Base-by-base conservation (phyloP, 139 green algal genomes). In the Astrephomene gubernaculifera region DNA sequence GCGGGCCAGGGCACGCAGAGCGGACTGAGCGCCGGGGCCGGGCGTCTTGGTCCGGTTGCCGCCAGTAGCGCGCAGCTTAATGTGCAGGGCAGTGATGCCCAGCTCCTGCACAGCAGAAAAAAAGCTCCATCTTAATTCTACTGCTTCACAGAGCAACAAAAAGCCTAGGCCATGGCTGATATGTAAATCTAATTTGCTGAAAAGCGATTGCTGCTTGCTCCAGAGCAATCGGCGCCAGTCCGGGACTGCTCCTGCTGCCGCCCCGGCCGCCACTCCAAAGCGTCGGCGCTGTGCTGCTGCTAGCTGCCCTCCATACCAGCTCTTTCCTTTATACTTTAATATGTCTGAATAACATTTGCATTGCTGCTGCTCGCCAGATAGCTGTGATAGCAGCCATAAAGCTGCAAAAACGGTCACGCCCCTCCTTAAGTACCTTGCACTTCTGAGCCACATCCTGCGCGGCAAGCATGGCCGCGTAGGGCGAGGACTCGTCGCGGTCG, bases 41-140 rank as follows among this genome's bases (percentile, higher is more conserved):
- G 98, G 97, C 53, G 96, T 99, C 96, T 99, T 99, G 86, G 98
- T 99, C 90, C 97, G 96, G 95, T 99, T 99, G 82, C 98, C 98
- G 57, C 98, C 98, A 65, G 97, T 99, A 33, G 98, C 98, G 36
- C 98, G 94, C 86, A 99, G 93, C 95, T 99, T 99, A 93, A 99
- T 98, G 94, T 99, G 76, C 76, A 83, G 94, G 5, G 97, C 97
- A 52, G 93, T 98, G 86, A 99, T 96, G 85, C 97, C 97, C 63
- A 99, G 93, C 91, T 99, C 97, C 97, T 98, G 92, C 72, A 80
- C n/a, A 22, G 27, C 27, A n/a, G 29, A 39, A 60, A 61, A 25
- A 29, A 27, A 70, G 49, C 14, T n/a, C n/a, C n/a, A n/a, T n/a
- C n/a, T n/a, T n/a, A n/a, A n/a, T n/a, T n/a, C n/a, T n/a, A n/a